Evolutionary conservation across 148 eudicot genomes (phyloP), one percentile per base, ranked within the genome.

Genomic region (Rhododendron simsii): DNA sequence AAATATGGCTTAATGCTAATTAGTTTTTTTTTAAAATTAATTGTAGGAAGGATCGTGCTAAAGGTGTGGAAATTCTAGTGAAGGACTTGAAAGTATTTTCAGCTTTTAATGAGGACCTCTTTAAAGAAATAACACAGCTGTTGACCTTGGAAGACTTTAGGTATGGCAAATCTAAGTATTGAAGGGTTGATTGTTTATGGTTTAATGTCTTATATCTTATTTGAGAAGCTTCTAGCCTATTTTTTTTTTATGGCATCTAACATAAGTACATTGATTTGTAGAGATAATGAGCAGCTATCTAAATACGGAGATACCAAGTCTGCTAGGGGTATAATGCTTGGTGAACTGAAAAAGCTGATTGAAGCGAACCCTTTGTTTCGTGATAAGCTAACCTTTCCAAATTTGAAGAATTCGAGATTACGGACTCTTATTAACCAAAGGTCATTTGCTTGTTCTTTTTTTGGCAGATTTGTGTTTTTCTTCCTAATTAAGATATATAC

Each of bases 1-100:
- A 59, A 76, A 14, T 2, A 1, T 35, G 30, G 21, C 3, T 63
- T 77, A 78, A n/a, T 78, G 23, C 41, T 79, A 2, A 7, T 69
- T 4, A 33, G 33, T 55, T 59, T 9, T 23, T 7, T 55, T 39
- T 48, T 44, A 33, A 21, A 21, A 50, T 21, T 44, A 78, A 48
- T 86, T 88, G 69, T 87, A 96, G 99, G 91, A 87, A 90, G 83
- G 99, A 95, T 86, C 93, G 91, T 67, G 86, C 93, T 18, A 94
- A 92, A 86, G 99, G 97, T 48, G 98, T 94, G 79, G 98, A 96
- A 6, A 93, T 96, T 83, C 91, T 95, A 71, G 94, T 91, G 51
- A 95, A 95, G 91, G 99, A 96, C 84, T 91, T 96, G 82, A 95
- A 92, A 89, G 98, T 91, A 89, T 95, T 96, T 87, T 90, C 96